phyloP scores from a whole-genome alignment of 2,329 filamentous ascomycete species.

The Talaromyces sp. region DNA sequence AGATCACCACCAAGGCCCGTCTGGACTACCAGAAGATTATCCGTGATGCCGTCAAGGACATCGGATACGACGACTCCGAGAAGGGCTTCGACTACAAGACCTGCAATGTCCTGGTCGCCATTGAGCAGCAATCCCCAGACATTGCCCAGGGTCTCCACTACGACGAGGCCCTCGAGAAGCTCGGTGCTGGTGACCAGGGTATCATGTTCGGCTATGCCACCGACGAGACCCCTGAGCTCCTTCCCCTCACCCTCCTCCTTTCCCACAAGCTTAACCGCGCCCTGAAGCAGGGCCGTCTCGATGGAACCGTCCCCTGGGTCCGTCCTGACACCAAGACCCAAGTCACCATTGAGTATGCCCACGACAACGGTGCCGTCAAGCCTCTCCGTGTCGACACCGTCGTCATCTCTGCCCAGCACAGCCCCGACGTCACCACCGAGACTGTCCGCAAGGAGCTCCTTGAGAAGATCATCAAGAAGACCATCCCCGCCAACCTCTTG shows the following conservation, averaged over 20 bases:
- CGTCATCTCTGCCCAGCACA: conserved; percentile 94
- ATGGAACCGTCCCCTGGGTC: conserved; percentile 87
- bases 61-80: conserved; percentile 91
- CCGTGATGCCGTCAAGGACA: conserved; percentile 92
- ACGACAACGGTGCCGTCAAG: conserved; percentile 86
- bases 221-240: conserved; percentile 95
- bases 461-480: conserved; percentile 95
- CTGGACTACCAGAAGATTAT: conserved; percentile 99
- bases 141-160: conserved; percentile 99
- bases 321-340: conserved; percentile 99
- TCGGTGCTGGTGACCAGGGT: conserved; percentile 98
- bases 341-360: conserved; percentile 97
- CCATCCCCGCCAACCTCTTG: conserved; percentile 87
- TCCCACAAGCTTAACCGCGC: conserved; percentile 96
- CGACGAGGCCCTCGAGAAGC: conserved; percentile 93
- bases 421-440: conserved; percentile 81
- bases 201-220: conserved; percentile 99
- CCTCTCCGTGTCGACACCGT: conserved; percentile 93
- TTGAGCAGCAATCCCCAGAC: conserved; percentile 98
- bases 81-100: conserved; percentile 99
- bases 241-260: conserved; percentile 88
- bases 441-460: conserved; percentile 88
- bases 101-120: conserved; percentile 95
- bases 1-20: conserved; percentile 94
- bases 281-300: conserved; percentile 83